Conservation (phyloP, 2,329 filamentous ascomycete genomes). For the Colletotrichum cordylinicola region DNA sequence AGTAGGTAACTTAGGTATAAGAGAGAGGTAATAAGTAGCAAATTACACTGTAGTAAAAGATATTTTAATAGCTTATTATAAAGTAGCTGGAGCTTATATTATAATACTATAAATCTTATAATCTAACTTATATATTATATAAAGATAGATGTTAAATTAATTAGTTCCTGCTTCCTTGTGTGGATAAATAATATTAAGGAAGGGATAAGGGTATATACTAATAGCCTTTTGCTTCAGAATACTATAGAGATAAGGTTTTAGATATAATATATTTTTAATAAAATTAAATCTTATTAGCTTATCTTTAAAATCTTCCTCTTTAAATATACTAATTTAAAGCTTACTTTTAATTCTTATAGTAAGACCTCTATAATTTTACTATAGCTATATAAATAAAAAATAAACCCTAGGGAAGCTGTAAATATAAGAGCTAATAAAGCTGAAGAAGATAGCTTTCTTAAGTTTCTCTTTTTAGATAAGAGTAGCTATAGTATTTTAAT, state of each 20-base stretch:
- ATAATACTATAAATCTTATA: background rate
- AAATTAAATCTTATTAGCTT: background rate
- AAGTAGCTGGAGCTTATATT: background rate
- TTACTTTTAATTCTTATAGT: background rate
- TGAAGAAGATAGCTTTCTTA: background rate
- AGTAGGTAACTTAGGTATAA: background rate
- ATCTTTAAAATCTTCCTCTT: background rate
- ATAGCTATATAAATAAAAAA: background rate
- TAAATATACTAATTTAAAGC: background rate
- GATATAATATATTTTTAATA: background rate
- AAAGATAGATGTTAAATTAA: background rate
- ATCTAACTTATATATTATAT: background rate
- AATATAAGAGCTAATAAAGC: background rate
- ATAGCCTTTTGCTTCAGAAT: background rate
- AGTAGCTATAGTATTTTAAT: background rate
- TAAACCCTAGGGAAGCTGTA: background rate
- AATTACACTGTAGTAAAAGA: background rate
- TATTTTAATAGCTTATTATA: background rate
- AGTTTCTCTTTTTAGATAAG: background rate
- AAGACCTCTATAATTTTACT: background rate
- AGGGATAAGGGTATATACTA: background rate
- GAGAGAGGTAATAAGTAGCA: background rate
- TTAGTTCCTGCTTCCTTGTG: background rate
- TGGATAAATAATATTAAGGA: background rate
- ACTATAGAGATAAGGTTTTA: background rate